Conservation (phyloP, 2,329 filamentous ascomycete genomes). For the Hortaea sp. region DNA sequence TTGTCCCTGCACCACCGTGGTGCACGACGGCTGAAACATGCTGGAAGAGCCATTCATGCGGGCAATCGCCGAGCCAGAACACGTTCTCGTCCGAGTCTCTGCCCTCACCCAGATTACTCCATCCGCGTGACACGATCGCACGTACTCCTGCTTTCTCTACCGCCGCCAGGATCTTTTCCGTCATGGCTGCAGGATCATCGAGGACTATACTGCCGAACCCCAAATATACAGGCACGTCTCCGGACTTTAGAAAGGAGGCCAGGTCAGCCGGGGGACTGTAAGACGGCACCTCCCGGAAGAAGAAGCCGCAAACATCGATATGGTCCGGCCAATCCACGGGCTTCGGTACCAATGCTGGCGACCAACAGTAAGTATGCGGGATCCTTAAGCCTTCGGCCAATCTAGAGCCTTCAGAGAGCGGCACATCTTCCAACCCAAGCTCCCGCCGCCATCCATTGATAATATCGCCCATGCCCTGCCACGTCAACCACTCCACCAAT, state of each 20-base stretch:
- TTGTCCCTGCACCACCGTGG: constrained; percentile 50
- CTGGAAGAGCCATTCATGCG: constrained; percentile 48
- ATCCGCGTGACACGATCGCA: constrained; percentile 43
- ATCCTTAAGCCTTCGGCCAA: constrained; percentile 44
- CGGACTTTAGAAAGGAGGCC: constrained; percentile 52
- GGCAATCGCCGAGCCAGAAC: constrained; percentile 42
- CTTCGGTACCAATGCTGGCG: constrained; percentile 62
- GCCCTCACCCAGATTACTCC: constrained; percentile 33
- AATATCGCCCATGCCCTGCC: constrained; percentile 78
- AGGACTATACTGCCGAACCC: constrained; percentile 75
- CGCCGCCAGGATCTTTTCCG: constrained; percentile 59
- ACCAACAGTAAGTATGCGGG: constrained; percentile 87
- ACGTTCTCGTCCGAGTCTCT: constrained; percentile 24
- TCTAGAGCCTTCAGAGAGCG: neutral
- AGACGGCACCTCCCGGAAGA: constrained; percentile 55
- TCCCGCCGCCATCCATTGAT: constrained; percentile 75
- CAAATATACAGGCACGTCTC: constrained; percentile 65
- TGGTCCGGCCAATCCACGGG: constrained; percentile 57
- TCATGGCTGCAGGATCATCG: constrained; percentile 60
- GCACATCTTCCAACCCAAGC: constrained; percentile 12
- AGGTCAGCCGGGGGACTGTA: constrained; percentile 51
- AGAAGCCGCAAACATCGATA: constrained; percentile 58
- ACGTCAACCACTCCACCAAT: constrained; percentile 77
- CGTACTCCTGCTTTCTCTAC: constrained; percentile 41
- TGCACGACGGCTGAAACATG: constrained; percentile 44